Evolutionary conservation across 2,329 filamentous ascomycete species (phyloP), one percentile per base, ranked within the genome.

Genomic region (Xylariaceae sp.): DNA sequence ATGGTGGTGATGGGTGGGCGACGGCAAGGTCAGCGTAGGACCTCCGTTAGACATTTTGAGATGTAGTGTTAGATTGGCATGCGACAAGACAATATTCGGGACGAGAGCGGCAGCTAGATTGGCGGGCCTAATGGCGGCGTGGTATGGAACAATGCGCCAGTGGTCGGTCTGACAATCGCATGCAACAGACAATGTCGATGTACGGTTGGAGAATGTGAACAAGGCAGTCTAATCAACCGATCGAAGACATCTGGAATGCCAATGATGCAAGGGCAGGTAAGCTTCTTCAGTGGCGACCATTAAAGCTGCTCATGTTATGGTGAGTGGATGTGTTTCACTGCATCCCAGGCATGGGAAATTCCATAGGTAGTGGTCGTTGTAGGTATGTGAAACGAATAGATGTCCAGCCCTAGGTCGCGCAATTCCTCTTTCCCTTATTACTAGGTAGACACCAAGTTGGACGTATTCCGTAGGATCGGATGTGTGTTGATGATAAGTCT

Each of bases 1-100:
- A 53, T 88, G 86, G 67, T 89, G 88, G 54, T 83, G 82, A 62
- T 89, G 85, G 42, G 88, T 92, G 51, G 92, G 91, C 54, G 91
- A 96, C 57, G 90, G 85, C 61, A 96, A 77, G 64, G 94, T 90
- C 62, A 95, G 77, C 51, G 89, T 92, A 40, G 62, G 62, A 63
- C 89, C 89, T 48, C 56, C 55, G 42, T 62, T 60, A 11, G 62
- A 64, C 62, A 65, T 65, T 39, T 59, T 60, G 49, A 39, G 15
- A 32, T 47, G 33, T 27, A 33, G 39, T 49, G 32, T 18, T 22
- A 40, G 44, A 30, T 44, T 50, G 49, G 52, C 42, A 46, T 51
- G 45, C 44, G 54, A 46, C 49, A 48, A 47, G 47, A 45, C 39
- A 41, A 47, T 46, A 39, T 17, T 53, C 44, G 32, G 45, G 35